A percentile compares a stretch with the other conserved stretches of the same genome.
Evolutionary conservation across 352 stramenopile species (phyloP).

Genomic region (Sclerospora graminicola): DNA sequence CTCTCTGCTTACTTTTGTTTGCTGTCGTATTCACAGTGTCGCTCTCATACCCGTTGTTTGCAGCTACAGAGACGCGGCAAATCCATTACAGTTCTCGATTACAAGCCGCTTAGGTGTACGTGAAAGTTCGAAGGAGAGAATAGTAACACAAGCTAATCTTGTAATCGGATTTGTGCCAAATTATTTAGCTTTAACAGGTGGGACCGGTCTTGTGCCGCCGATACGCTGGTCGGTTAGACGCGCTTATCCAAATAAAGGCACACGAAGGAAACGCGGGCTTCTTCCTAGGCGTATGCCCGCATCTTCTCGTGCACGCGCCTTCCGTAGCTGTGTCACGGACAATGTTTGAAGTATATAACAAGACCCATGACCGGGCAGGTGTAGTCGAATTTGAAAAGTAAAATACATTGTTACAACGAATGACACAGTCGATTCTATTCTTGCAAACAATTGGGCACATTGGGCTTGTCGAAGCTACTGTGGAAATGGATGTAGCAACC

Average conservation of each 20-base stretch:
- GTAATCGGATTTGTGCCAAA: too few relatives aligned
- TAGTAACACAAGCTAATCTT: background rate
- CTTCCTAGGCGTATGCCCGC: conserved; percentile 90
- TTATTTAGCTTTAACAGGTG: conserved; percentile 11
- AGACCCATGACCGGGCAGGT: conserved; percentile 54
- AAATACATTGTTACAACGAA: too few relatives aligned
- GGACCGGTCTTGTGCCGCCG: conserved; percentile 54
- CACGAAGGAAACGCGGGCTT: conserved; percentile 92
- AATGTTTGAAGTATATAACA: conserved; percentile 95
- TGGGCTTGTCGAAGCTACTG: too few relatives aligned
- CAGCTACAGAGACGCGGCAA: conserved; percentile 59
- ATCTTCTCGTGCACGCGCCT: conserved; percentile 93
- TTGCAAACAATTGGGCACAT: too few relatives aligned
- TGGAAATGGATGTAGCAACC: too few relatives aligned
- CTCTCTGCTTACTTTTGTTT: conserved; percentile 29
- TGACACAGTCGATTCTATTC: too few relatives aligned
- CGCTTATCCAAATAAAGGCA: conserved; percentile 81
- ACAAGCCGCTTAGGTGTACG: conserved; percentile 31
- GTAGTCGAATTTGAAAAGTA: too few relatives aligned
- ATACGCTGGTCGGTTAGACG: conserved; percentile 65
- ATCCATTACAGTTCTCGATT: conserved; percentile 45
- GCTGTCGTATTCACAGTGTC: conserved; percentile 49
- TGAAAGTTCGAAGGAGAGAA: background rate
- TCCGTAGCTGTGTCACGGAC: conserved; percentile 98
- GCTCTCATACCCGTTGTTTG: conserved; percentile 58